Evolutionary conservation across 75 land plant species (phyloP).

Genomic region (Sequoiadendron giganteum): DNA sequence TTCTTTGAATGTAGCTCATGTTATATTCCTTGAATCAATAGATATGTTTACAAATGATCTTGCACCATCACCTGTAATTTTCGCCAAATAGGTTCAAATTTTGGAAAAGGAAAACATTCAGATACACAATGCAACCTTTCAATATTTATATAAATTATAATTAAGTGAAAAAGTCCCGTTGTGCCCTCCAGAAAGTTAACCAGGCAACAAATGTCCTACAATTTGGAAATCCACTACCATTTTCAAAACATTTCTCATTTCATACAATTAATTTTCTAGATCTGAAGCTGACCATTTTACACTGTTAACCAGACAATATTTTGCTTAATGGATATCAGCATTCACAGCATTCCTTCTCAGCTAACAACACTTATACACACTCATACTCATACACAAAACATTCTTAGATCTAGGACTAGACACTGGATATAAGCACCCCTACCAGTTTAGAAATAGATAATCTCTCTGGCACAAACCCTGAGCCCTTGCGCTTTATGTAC

Average conservation of each 20-base stretch:
- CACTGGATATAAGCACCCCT: neutral
- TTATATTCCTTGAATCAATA: neutral
- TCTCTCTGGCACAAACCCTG: neutral
- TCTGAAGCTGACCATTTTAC: neutral
- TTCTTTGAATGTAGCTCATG: neutral
- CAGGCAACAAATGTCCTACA: neutral
- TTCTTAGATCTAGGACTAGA: neutral
- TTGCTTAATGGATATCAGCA: neutral
- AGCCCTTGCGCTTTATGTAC: too few species aligned
- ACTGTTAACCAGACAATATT: neutral
- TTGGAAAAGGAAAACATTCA: neutral
- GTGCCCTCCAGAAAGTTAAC: neutral
- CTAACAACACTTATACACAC: neutral
- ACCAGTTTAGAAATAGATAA: neutral
- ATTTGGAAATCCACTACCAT: neutral
- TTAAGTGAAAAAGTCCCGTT: neutral
- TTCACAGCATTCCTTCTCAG: neutral
- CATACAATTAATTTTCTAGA: neutral
- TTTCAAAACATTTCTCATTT: neutral
- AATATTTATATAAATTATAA: neutral
- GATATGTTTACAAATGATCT: neutral
- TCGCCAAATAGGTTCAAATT: neutral
- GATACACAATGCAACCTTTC: neutral
- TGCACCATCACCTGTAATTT: neutral
- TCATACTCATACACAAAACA: neutral